Base-by-base conservation (phyloP, 164 flowering plant genomes). In the Paratinospora sagittata region DNA sequence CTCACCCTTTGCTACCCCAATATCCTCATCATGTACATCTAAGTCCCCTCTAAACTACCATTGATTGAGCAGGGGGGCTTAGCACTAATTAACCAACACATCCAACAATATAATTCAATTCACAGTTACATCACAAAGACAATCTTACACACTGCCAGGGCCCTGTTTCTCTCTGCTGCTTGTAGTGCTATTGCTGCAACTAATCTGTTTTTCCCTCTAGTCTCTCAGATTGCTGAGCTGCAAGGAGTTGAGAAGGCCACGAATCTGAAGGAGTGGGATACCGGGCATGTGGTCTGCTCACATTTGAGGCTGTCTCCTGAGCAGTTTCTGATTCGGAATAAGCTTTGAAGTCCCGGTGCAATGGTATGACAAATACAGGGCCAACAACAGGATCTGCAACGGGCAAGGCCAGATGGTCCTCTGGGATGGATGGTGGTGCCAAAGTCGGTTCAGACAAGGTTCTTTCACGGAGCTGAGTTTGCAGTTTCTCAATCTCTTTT, bases 261-360 rank as follows among this genome's bases (percentile, higher is more conserved):
- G 84, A 80, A 74, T 87, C 91, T 24, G 84, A 66, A 8, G 78
- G 81, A 11, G 88, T 81, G 30, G 87, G 88, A 67, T 87, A 87
- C 17, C 90, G 78, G 34, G 90, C 79, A 41, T 82, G 88, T 5
- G 90, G 90, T 74, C 80, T 85, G 66, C 79, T 83, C 74, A 87
- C 86, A 57, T 66, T 61, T 16, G 82, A 58, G 2, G 77, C 49
- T 43, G 75, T 73, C 34, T 63, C 11, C n/a, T 60, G 73, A 27
- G 75, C 30, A 6, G 72, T 49, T 72, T 73, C 78, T 6, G 78
- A 14, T 27, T 66, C 64, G 0, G 76, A 71, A 69, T 74, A 72
- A 43, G 69, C 68, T 65, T 75, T 87, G 65, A 78, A 73, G 41
- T 84, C 85, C 24, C 76, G 77, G 45, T 36, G 69, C 3, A 87